A percentile compares a stretch with the other conserved stretches of the same genome.
Evolutionary conservation across 352 stramenopile species (phyloP).

Genomic region (Plasmopara muralis): DNA sequence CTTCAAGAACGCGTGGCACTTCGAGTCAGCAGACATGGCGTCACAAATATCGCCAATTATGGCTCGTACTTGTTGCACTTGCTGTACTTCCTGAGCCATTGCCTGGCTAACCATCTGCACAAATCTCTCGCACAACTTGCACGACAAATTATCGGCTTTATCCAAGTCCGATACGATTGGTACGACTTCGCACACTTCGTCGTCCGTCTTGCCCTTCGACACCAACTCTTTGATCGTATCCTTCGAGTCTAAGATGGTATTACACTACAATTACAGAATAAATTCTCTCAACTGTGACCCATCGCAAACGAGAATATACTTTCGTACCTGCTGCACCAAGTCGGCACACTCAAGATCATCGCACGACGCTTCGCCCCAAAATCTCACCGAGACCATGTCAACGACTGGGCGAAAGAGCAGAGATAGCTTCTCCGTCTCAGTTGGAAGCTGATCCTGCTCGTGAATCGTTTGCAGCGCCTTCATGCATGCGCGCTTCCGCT

Average conservation of each 20-base stretch:
- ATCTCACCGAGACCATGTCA: constrained; percentile 33
- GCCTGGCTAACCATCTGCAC: constrained; percentile 66
- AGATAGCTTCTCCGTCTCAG: constrained; percentile 30
- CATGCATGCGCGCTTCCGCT: constrained; percentile 36
- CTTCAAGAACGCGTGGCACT: constrained; percentile 74
- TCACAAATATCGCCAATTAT: constrained; percentile 76
- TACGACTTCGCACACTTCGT: constrained; percentile 48
- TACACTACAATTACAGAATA: constrained; percentile 24
- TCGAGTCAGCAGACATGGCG: constrained; percentile 58
- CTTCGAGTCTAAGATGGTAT: constrained; percentile 34
- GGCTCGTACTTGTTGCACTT: constrained; percentile 58
- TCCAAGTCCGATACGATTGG: constrained; percentile 18
- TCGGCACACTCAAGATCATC: constrained; percentile 30
- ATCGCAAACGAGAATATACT: constrained; percentile 2
- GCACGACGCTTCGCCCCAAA: constrained; percentile 43
- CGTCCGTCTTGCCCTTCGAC: constrained; percentile 28
- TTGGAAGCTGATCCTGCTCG: constrained; percentile 35
- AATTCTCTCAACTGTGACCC: not conserved
- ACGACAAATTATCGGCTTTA: constrained; percentile 36
- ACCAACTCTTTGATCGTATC: constrained; percentile 40
- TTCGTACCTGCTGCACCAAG: constrained; percentile 28
- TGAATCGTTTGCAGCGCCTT: constrained; percentile 34
- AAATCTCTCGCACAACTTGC: constrained; percentile 70
- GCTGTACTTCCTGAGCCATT: constrained; percentile 44
- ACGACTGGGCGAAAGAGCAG: constrained; percentile 36